phyloP scores from a whole-genome alignment of 352 stramenopile species.

The Ophiocytium majus region DNA sequence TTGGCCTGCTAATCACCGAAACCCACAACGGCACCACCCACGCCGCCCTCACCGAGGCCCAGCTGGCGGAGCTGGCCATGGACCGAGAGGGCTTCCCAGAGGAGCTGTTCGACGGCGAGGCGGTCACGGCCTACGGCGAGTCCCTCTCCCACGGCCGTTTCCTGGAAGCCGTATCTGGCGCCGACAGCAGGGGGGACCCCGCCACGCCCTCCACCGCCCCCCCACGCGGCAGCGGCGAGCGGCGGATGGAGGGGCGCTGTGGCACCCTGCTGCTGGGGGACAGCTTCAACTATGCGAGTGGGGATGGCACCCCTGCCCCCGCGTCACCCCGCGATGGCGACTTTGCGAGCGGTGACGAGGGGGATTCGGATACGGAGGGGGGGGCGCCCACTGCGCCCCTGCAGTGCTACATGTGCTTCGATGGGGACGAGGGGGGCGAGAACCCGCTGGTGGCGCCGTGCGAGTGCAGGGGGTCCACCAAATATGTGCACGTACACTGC shows the following conservation, averaged over 20 bases:
- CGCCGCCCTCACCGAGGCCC: not conserved
- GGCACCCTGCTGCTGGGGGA: not conserved
- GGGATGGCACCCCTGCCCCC: not conserved
- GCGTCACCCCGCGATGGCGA: not conserved
- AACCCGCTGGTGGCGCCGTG: slow-evolving; percentile 78
- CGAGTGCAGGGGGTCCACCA: slow-evolving; percentile 78
- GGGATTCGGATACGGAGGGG: not conserved
- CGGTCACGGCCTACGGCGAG: not conserved
- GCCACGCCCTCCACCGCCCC: too few relatives aligned
- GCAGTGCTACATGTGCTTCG: slow-evolving; percentile 83
- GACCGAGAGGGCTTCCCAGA: slow-evolving; percentile 51
- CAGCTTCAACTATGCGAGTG: not conserved
- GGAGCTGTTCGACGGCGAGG: not conserved
- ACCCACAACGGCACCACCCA: slow-evolving; percentile 63
- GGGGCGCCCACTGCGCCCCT: not conserved
- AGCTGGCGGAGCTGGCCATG: slow-evolving; percentile 63
- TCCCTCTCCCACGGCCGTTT: not conserved
- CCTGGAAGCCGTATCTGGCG: too few relatives aligned
- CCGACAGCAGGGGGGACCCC: too few relatives aligned
- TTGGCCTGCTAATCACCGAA: slow-evolving; percentile 77
- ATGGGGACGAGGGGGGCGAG: slow-evolving; percentile 71
- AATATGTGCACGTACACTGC: slow-evolving; percentile 79
- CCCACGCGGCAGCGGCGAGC: too few relatives aligned
- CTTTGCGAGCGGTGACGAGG: not conserved
- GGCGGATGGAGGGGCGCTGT: not conserved